These are phyloP conservation scores for Apiospora hydei DNA, from an alignment of 2,329 filamentous ascomycete genomes.

Conservation along the genomic window DNA sequence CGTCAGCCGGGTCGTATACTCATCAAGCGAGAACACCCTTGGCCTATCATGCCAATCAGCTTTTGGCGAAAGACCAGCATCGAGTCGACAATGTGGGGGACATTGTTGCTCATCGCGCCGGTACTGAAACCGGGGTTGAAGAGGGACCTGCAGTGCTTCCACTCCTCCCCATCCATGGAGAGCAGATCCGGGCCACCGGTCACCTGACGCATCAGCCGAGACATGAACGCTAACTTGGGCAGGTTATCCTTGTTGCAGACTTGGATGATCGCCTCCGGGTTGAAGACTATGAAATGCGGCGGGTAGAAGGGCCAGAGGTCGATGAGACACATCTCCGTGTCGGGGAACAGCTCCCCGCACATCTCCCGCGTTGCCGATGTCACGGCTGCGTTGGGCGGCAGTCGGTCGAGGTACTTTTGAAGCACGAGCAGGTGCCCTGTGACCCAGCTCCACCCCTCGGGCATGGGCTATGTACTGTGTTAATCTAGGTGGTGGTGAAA, in stretches of 20 bases:
- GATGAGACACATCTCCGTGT: neutral
- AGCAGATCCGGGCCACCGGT: neutral
- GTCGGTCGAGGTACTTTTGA: neutral
- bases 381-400: neutral
- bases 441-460: neutral
- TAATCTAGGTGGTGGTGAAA: neutral
- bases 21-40: neutral
- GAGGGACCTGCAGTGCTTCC: constrained; percentile 18
- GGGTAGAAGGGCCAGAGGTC: neutral
- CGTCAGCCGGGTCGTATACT: neutral
- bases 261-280: neutral
- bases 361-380: neutral
- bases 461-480: neutral
- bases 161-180: constrained; percentile 21
- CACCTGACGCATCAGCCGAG: neutral
- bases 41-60: neutral
- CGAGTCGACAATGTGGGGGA: neutral
- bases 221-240: neutral
- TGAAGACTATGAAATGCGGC: neutral
- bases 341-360: neutral
- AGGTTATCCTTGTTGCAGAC: neutral
- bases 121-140: constrained; percentile 21
- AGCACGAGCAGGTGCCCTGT: neutral
- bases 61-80: neutral
- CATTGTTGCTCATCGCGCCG: constrained; percentile 12